Conservation (phyloP, 192 early-diverging fungal species). For the Polychytrium aggregatum region DNA sequence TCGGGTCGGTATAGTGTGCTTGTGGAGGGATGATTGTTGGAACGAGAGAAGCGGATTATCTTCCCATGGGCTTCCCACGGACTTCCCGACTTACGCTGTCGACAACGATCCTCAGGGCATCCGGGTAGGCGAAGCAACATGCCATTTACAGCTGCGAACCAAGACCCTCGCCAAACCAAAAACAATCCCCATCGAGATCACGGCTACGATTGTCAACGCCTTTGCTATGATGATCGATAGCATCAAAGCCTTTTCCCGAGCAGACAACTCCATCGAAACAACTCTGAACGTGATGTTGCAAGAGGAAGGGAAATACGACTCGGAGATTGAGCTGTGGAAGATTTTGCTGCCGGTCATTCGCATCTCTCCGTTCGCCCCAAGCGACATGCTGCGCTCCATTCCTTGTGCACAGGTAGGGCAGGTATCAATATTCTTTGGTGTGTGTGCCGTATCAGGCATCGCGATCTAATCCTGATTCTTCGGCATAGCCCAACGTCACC, state of each 20-base stretch:
- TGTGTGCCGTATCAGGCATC: background rate
- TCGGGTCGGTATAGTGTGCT: conserved; percentile 13
- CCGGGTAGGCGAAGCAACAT: conserved; percentile 25
- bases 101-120: conserved; percentile 18
- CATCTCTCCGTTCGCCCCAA: conserved; percentile 22
- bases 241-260: conserved; percentile 27
- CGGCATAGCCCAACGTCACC: conserved; percentile 20
- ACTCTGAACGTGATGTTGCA: conserved; percentile 16
- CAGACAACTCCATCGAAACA: conserved; percentile 32
- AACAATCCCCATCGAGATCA: conserved; percentile 29
- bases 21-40: no score
- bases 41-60: no score
- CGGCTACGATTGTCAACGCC: conserved; percentile 17
- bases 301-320: conserved; percentile 18
- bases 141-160: conserved; percentile 26
- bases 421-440: no score
- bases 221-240: conserved; percentile 21
- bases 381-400: conserved; percentile 22
- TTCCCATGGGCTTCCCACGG: no score
- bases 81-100: no score
- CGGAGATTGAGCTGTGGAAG: conserved; percentile 40
- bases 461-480: background rate
- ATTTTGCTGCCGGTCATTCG: conserved; percentile 33
- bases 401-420: conserved; percentile 21
- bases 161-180: conserved; percentile 26